Conservation (phyloP, 164 flowering plant species). For the Tetracentron sinense region DNA sequence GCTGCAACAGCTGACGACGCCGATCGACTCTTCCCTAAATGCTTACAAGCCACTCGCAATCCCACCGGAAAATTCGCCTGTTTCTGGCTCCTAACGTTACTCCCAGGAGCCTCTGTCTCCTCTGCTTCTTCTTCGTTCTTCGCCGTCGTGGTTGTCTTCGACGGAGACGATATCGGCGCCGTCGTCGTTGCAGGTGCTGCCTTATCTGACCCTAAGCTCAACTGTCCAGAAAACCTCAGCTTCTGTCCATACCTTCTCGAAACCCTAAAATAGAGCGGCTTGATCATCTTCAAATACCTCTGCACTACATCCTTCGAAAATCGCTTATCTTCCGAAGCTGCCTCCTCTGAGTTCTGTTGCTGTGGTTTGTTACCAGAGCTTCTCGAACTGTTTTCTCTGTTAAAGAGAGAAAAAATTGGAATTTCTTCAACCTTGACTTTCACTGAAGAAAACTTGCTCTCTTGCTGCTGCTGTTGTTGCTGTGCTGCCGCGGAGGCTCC, state of each 20-base stretch:
- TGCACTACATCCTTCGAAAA: conserved; percentile 54
- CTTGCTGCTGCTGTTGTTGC: conserved; percentile 3
- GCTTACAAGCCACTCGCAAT: conserved; percentile 60
- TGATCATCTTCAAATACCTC: conserved; percentile 72
- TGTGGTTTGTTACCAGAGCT: conserved; percentile 17
- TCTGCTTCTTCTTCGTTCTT: not conserved
- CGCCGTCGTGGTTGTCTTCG: not conserved
- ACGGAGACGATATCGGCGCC: conserved; percentile 10
- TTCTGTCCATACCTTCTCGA: conserved; percentile 57
- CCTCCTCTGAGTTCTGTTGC: conserved; percentile 25
- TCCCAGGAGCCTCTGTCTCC: conserved; percentile 1
- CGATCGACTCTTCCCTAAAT: conserved; percentile 73
- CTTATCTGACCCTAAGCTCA: conserved; percentile 23
- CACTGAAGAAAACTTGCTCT: conserved; percentile 48
- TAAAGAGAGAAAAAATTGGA: conserved; percentile 58
- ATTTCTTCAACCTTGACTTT: conserved; percentile 79
- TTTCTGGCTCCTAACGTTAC: conserved; percentile 23
- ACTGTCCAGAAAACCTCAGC: conserved; percentile 40
- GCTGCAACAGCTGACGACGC: conserved; percentile 52
- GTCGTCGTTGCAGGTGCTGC: too few relatives aligned
- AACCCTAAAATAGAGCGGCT: conserved; percentile 68
- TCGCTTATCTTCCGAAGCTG: conserved; percentile 31
- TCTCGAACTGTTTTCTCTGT: conserved; percentile 49
- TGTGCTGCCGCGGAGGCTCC: too few relatives aligned
- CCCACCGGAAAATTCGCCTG: conserved; percentile 47